Evolutionary conservation across 306 rosid genomes (phyloP), one percentile per base, ranked within the genome.

Genomic region (Myrica gale): DNA sequence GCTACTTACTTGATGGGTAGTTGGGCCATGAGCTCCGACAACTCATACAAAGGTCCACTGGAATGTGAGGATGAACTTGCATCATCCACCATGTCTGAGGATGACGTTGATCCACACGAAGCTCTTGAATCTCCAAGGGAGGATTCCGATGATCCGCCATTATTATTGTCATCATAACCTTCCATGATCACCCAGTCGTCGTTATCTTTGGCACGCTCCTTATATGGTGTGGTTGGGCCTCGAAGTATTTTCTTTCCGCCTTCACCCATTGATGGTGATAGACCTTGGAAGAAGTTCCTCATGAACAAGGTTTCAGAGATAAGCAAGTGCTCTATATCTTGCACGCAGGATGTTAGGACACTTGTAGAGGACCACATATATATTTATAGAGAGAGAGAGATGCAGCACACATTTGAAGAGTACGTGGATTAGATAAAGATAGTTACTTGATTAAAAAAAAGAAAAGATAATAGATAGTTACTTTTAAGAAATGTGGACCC

Each of bases 1-100:
- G 50, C n/a, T 5, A 75, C 85, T 82, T 82, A 87, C 91, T 82
- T 87, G 80, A 84, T 77, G 21, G 88, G 91, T 5, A 87, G 66
- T 52, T 82, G 85, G 44, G 80, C 76, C 75, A 78, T 75, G 81
- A 87, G 91, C 55, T 82, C 82, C 23, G 85, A 82, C 26, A 87
- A 80, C 69, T 84, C 87, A 69, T 41, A 79, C 76, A 82, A 71
- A 68, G 90, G 82, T 56, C 86, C 90, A 51, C 51, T 73, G 2
- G 83, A 60, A 54, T 32, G 75, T 6, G 70, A 66, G 51, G 78
- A 73, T 7, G 81, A 81, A 3, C 88, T 81, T 26, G 84, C 86
- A 82, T 84, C 85, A 44, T 86, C 85, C 45, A 65, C 79, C 53
- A 81, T 55, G 57, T 86, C 85, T 7, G 72, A 76, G 19, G 87